Evolutionary conservation across 352 stramenopile genomes (phyloP), one percentile per base, ranked within the genome.

Genomic region (Pythium dissotocum): DNA sequence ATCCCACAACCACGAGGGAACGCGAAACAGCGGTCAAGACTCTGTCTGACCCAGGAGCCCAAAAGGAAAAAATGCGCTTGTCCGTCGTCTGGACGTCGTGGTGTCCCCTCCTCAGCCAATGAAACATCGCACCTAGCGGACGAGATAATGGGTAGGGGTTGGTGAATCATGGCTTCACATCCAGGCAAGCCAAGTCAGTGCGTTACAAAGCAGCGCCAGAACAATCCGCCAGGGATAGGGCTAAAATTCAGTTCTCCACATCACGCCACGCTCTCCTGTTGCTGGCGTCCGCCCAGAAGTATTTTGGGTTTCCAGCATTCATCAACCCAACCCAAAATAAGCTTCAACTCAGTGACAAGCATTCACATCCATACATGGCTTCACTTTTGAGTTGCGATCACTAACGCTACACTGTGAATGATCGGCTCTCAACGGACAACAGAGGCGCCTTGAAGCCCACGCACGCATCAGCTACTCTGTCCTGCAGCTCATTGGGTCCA

Each of bases 91-190:
- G 46, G 16, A 70, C 63, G 63, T 33, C 38, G 44, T 14, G 32
- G 63, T 65, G 63, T 65, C 63, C 48, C 63, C 63, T 70, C 56
- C 56, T 44, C 56, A 30, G 44, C 63, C 63, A 70, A 70, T 70
- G n/a, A 44, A 8, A 48, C 46, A 33, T 8, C 13, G 4, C 4
- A 5, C 24, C 12, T 16, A 63, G 42, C 46, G 62, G 55, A 40
- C 33, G 40, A 38, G 56, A 30, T 52, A 21, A 33, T 24, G 40
- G 26, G 57, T 52, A 54, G 57, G 57, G 57, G 26, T 54, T 53
- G 57, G 57, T 36, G 6, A 63, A 24, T 9, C 21, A 54, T 28
- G 24, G 38, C 36, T 63, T 63, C 54, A 61, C 33, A 35, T 61
- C n/a, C 33, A 58, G 21, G 42, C 42, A 48, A 42, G 26, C 32